These are phyloP conservation scores for Magnolia kwangsiensis DNA, from an alignment of 164 flowering plant species.

Conservation along the genomic window DNA sequence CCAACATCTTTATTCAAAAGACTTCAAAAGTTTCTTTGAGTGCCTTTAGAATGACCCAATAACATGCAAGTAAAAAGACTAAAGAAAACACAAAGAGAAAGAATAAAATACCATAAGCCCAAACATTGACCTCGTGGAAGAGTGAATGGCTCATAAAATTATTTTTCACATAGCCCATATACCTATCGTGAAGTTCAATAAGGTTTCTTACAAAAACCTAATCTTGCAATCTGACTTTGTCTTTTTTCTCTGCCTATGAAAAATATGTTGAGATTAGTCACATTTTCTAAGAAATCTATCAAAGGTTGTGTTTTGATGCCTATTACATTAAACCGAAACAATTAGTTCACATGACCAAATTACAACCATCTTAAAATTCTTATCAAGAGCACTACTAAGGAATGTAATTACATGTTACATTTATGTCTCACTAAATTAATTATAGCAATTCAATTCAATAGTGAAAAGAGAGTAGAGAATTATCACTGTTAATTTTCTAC, in stretches of 20 bases:
- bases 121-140: constrained; percentile 62
- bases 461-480: neutral
- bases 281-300: too few relatives aligned
- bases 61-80: too few relatives aligned
- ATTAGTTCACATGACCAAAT: too few relatives aligned
- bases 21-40: constrained; percentile 77
- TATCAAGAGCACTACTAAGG: too few relatives aligned
- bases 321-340: too few relatives aligned
- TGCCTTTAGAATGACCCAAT: constrained; percentile 35
- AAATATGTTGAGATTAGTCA: too few relatives aligned
- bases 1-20: constrained; percentile 77
- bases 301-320: too few relatives aligned
- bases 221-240: constrained; percentile 19
- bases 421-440: neutral
- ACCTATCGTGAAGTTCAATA: constrained; percentile 75
- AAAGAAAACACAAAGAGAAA: neutral
- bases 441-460: too few relatives aligned
- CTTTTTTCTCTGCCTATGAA: too few relatives aligned
- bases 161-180: constrained; percentile 56
- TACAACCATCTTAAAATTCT: too few relatives aligned
- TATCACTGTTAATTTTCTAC: neutral
- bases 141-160: constrained; percentile 65
- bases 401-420: too few relatives aligned
- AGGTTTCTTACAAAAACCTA: constrained; percentile 77
- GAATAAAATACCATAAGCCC: neutral